Conservation (phyloP, 306 rosid species). For the Astragalus glycyphyllos region DNA sequence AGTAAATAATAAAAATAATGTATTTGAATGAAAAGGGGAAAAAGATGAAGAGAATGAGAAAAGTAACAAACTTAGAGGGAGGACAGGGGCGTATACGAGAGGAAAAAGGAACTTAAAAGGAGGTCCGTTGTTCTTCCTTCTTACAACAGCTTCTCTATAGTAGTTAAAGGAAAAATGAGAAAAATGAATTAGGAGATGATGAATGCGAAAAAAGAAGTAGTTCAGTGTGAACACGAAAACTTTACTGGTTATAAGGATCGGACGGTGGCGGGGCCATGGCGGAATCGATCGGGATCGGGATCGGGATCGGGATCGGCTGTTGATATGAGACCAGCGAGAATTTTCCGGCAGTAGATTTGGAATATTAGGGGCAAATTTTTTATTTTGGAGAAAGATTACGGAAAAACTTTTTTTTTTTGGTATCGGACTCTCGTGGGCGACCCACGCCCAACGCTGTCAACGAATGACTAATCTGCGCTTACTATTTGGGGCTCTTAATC, state of each 20-base stretch:
- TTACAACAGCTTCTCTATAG: slow-evolving; percentile 59
- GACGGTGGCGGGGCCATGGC: slow-evolving; percentile 67
- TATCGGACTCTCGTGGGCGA: too few species aligned
- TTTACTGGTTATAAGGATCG: slow-evolving; percentile 61
- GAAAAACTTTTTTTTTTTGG: too few species aligned
- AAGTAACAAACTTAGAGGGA: slow-evolving; percentile 77
- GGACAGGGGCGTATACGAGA: slow-evolving; percentile 89
- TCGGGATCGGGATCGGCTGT: slow-evolving; percentile 6
- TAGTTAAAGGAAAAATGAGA: background rate
- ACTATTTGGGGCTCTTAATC: too few species aligned
- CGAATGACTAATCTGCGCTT: too few species aligned
- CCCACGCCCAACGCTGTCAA: too few species aligned
- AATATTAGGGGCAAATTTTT: too few species aligned
- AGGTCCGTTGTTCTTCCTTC: slow-evolving; percentile 64
- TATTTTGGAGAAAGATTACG: too few species aligned
- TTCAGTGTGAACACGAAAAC: background rate
- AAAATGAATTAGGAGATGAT: slow-evolving; percentile 1
- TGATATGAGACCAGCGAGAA: background rate
- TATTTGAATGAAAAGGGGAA: background rate
- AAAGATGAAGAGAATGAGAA: background rate
- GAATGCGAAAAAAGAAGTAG: background rate
- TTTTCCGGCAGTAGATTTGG: background rate
- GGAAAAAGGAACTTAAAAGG: slow-evolving; percentile 85
- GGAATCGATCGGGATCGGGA: background rate
- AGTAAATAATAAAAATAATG: background rate